These are phyloP conservation scores for Neoboletus subvelutipes DNA, from an alignment of 768 basidiomycete genomes.

Conservation along the genomic window DNA sequence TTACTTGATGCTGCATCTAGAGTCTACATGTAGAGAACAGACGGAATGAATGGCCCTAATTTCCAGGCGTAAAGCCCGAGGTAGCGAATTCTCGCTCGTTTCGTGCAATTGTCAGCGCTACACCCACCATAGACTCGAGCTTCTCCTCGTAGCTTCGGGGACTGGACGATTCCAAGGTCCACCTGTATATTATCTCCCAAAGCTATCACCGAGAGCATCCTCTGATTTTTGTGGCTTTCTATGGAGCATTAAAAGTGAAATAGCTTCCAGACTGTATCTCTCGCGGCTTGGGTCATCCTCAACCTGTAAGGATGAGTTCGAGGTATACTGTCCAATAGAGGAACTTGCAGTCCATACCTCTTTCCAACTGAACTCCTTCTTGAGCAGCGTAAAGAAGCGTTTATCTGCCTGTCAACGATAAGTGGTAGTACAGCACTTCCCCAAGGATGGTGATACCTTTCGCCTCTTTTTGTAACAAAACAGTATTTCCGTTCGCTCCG, in stretches of 20 bases:
- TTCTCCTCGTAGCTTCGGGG: neutral
- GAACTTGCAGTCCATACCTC: constrained; percentile 43
- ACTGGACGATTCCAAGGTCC: neutral
- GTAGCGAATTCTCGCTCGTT: neutral
- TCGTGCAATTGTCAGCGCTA: neutral
- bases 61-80: neutral
- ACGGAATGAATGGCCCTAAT: neutral
- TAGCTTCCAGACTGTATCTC: constrained; percentile 62
- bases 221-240: constrained; percentile 15
- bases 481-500: constrained; percentile 61
- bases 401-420: constrained; percentile 68
- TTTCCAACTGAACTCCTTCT: constrained; percentile 73
- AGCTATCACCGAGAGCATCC: neutral
- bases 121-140: neutral
- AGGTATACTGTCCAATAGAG: constrained; percentile 1
- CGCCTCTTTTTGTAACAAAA: constrained; percentile 95
- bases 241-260: constrained; percentile 52
- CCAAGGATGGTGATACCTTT: constrained; percentile 53
- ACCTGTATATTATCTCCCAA: neutral
- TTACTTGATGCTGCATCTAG: constrained; percentile 5
- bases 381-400: constrained; percentile 78
- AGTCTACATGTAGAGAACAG: constrained; percentile 9
- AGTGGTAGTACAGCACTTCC: neutral
- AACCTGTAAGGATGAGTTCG: constrained; percentile 44
- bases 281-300: constrained; percentile 59